Percentiles rank a stretch among this genome's conserved stretches.
These are phyloP conservation scores for Alternaria postmessia DNA, from an alignment of 2,329 filamentous ascomycete species.

Conservation along the genomic window DNA sequence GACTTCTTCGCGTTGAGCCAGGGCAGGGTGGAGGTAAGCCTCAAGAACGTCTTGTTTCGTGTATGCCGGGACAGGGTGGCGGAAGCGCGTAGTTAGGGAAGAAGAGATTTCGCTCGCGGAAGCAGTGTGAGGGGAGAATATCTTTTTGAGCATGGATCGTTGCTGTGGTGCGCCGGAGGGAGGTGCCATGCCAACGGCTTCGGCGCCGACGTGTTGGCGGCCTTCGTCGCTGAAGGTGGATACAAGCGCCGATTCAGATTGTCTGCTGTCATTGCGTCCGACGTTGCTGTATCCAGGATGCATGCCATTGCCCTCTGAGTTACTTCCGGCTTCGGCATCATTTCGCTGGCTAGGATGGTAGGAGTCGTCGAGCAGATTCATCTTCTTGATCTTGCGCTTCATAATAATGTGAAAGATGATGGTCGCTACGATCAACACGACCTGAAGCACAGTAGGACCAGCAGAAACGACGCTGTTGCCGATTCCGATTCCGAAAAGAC, in stretches of 20 bases:
- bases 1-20: slow-evolving; percentile 16
- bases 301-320: slow-evolving; percentile 22
- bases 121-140: slow-evolving; percentile 15
- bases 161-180: background rate
- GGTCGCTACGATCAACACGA: slow-evolving; percentile 51
- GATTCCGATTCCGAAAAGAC: slow-evolving; percentile 54
- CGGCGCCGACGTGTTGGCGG: background rate
- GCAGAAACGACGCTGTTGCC: slow-evolving; percentile 44
- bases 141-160: slow-evolving; percentile 9
- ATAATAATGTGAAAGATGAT: slow-evolving; percentile 54
- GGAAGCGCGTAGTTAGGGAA: slow-evolving; percentile 15
- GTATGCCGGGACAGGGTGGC: slow-evolving; percentile 17
- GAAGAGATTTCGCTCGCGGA: slow-evolving; percentile 19
- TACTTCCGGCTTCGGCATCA: slow-evolving; percentile 25
- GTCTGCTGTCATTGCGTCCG: background rate
- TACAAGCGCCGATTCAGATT: slow-evolving; percentile 5
- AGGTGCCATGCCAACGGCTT: slow-evolving; percentile 9
- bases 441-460: slow-evolving; percentile 54
- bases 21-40: slow-evolving; percentile 24
- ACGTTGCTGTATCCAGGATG: slow-evolving; percentile 5
- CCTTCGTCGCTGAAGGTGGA: slow-evolving; percentile 5
- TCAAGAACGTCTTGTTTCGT: slow-evolving; percentile 21
- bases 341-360: slow-evolving; percentile 28
- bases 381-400: slow-evolving; percentile 38
- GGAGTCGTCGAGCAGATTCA: slow-evolving; percentile 42